Base-by-base conservation (phyloP, 345 rosid species). In the Heritiera fomes region DNA sequence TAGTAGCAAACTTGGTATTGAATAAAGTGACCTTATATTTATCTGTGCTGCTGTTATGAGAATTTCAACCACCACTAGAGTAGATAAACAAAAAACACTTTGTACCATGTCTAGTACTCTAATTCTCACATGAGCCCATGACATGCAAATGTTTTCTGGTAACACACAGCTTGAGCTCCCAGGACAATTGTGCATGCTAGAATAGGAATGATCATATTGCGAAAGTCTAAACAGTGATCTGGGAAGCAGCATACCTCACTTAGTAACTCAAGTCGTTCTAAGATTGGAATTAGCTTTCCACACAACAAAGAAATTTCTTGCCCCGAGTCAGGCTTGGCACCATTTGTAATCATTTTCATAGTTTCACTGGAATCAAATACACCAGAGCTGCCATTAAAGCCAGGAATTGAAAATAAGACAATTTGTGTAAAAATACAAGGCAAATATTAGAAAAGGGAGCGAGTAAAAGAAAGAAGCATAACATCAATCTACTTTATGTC, bases 191-290 rank as follows among this genome's bases (percentile, higher is more conserved):
- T 43, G 46, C 77, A 3, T 2, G 20, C 45, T 69, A 56, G 40
- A 34, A 63, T 7, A 18, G 69, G n/a, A 78, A 52, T 41, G 7
- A 69, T 20, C 65, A n/a, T 7, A 7, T 38, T 1, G 63, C 53
- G 10, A 64, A 6, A 7, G 17, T 18, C 9, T 7, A 60, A 15
- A 73, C 34, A 74, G 34, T 30, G 32, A 69, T 6, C 66, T 52
- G 60, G 68, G 60, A 80, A 83, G 68, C 6, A 69, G 34, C 79
- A 30, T 90, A 94, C 99, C 98, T 96, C 98, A 59, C 86, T 91
- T 40, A 94, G 87, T 81, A 88, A 83, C 77, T 88, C 95, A 28
- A 96, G 97, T 75, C 91, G 91, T 81, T 96, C 99, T 73, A 91
- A 85, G 47, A 87, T 85, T 67, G 97, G 88, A 80, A 90, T 83